phyloP scores from a whole-genome alignment of 108 stramenopile genomes.

The Nitzschia sp. region DNA sequence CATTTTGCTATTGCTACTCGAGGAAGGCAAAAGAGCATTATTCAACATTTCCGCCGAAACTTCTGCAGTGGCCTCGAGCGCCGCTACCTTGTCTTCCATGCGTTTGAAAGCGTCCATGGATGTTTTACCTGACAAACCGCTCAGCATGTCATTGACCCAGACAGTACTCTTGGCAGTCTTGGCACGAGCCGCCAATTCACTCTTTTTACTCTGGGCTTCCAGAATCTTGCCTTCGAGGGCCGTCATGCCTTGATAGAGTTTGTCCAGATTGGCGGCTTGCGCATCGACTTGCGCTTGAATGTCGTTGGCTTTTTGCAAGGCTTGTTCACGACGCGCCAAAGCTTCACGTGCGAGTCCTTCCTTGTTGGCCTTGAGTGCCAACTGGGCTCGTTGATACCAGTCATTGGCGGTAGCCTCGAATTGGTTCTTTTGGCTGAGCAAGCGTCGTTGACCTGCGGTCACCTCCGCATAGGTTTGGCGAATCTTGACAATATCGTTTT shows the following conservation, averaged over 20 bases:
- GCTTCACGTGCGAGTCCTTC: constrained; percentile 88
- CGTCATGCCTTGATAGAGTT: constrained; percentile 81
- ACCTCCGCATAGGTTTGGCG: constrained; percentile 92
- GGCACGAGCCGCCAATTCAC: constrained; percentile 84
- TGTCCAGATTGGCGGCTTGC: constrained; percentile 66
- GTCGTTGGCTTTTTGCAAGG: constrained; percentile 56
- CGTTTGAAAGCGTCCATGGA: constrained; percentile 88
- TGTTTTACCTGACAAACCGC: constrained; percentile 69
- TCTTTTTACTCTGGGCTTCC: constrained; percentile 83
- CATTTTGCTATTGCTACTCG: constrained; percentile 24
- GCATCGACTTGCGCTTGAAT: constrained; percentile 66
- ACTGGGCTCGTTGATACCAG: constrained; percentile 88
- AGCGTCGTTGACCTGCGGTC: constrained; percentile 82
- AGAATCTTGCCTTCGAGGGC: constrained; percentile 80
- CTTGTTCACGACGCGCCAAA: constrained; percentile 72
- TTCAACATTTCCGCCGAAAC: constrained; percentile 74
- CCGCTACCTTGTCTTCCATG: constrained; percentile 92
- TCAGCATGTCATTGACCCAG: constrained; percentile 92
- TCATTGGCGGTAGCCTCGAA: constrained; percentile 61
- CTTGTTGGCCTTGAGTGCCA: constrained; percentile 77
- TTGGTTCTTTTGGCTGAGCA: constrained; percentile 59
- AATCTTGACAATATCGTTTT: constrained; percentile 82
- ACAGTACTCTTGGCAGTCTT: constrained; percentile 83
- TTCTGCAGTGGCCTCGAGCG: constrained; percentile 82
- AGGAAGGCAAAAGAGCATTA: constrained; percentile 23